Conservation (phyloP, 164 flowering plant genomes). For the Buxus sempervirens region DNA sequence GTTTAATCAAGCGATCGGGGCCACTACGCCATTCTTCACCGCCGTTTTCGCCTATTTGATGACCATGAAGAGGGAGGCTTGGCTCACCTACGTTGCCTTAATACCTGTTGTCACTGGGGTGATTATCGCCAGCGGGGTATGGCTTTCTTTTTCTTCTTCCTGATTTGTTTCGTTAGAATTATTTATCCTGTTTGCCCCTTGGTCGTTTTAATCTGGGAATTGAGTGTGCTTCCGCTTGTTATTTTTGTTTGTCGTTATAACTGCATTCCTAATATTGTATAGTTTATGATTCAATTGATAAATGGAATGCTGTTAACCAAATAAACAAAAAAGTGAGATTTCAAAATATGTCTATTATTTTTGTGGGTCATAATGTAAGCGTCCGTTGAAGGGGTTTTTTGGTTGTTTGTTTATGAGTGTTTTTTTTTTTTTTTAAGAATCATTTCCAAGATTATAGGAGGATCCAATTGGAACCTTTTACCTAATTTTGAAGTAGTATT, state of each 20-base stretch:
- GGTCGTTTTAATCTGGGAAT: neutral
- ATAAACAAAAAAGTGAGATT: too few species aligned
- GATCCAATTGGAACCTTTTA: neutral
- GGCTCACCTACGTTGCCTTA: constrained; percentile 48
- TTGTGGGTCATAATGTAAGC: too few species aligned
- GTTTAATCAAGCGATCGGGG: constrained; percentile 54
- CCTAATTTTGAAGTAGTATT: neutral
- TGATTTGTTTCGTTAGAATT: neutral
- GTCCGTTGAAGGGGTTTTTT: neutral
- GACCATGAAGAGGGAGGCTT: constrained; percentile 46
- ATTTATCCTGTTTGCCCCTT: neutral
- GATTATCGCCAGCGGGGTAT: constrained; percentile 51
- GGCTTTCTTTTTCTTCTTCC: constrained; percentile 5
- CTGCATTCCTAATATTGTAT: too few species aligned
- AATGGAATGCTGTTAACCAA: too few species aligned
- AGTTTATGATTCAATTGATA: too few species aligned
- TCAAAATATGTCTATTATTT: too few species aligned
- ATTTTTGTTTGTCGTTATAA: too few species aligned
- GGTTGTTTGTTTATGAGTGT: neutral
- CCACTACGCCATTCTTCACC: constrained; percentile 48
- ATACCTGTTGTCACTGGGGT: constrained; percentile 54
- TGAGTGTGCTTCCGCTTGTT: neutral
- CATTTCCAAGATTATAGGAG: too few species aligned
- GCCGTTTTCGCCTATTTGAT: constrained; percentile 49
- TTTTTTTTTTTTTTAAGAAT: too few species aligned